These are phyloP conservation scores for Colletotrichum lini DNA, from an alignment of 2,329 filamentous ascomycete species.

Conservation along the genomic window DNA sequence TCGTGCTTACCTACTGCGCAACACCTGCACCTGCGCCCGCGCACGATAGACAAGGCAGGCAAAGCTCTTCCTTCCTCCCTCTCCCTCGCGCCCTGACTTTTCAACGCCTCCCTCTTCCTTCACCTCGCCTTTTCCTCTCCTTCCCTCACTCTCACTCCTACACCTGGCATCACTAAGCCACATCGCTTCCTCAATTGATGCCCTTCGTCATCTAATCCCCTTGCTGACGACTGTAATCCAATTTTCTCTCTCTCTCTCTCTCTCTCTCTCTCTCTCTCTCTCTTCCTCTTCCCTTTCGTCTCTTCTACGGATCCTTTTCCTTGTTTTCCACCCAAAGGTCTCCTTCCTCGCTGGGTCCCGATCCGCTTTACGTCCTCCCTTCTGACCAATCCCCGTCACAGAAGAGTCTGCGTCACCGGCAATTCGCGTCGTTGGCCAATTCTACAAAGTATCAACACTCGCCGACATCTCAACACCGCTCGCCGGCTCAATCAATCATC, in stretches of 20 bases:
- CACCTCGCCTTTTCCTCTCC: slow-evolving; percentile 38
- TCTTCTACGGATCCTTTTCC: slow-evolving; percentile 16
- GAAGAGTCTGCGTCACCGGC: slow-evolving; percentile 40
- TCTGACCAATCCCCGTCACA: slow-evolving; percentile 38
- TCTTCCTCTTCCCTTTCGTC: slow-evolving; percentile 35
- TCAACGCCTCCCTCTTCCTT: slow-evolving; percentile 34
- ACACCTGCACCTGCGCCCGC: slow-evolving; percentile 6
- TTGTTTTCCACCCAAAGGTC: slow-evolving; percentile 20
- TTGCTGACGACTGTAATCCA: slow-evolving; percentile 32
- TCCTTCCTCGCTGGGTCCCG: slow-evolving; percentile 9
- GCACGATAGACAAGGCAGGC: slow-evolving; percentile 8
- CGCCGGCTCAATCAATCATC: slow-evolving; percentile 17
- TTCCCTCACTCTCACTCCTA: slow-evolving; percentile 26
- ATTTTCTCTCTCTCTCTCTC: slow-evolving; percentile 44
- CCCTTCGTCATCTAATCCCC: slow-evolving; percentile 16
- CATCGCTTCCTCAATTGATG: slow-evolving; percentile 28
- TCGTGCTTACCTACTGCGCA: background rate
- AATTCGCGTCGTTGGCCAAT: slow-evolving; percentile 35
- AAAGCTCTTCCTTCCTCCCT: slow-evolving; percentile 12
- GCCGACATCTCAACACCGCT: background rate
- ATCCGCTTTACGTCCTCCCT: slow-evolving; percentile 26
- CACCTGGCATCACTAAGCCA: slow-evolving; percentile 29
- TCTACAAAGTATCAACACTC: slow-evolving; percentile 11
- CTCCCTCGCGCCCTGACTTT: slow-evolving; percentile 8
- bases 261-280: slow-evolving; percentile 46